phyloP scores from a whole-genome alignment of 106 monocot genomes.

The Dioscorea dumetorum region DNA sequence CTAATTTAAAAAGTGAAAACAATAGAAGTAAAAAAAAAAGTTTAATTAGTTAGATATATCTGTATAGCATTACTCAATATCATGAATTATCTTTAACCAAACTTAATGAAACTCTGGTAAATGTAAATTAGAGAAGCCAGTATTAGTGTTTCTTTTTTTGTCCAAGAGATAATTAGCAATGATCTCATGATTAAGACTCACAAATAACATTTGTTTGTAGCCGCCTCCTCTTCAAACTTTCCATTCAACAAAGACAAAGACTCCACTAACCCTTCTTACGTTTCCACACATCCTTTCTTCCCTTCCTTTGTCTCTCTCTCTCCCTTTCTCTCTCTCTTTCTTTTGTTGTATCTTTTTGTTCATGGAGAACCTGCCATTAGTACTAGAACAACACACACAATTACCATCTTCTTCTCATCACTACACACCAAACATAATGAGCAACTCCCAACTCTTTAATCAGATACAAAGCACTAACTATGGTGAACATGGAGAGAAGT shows the following conservation, averaged over 20 bases:
- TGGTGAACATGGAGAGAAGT: neutral
- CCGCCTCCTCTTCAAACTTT: neutral
- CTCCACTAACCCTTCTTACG: neutral
- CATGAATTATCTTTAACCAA: too few species aligned
- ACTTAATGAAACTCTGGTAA: too few species aligned
- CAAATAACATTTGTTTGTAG: neutral
- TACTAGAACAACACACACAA: slow-evolving; percentile 13
- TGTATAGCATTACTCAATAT: too few species aligned
- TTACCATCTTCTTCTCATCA: slow-evolving; percentile 22
- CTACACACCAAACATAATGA: neutral
- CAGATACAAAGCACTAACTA: neutral
- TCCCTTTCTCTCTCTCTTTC: neutral
- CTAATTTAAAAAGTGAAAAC: too few species aligned
- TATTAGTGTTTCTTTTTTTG: too few species aligned
- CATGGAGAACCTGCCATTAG: slow-evolving; percentile 25
- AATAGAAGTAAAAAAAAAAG: too few species aligned
- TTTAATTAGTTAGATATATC: too few species aligned
- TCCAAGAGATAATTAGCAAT: too few species aligned
- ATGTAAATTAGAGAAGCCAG: too few species aligned
- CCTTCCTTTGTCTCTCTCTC: too few species aligned
- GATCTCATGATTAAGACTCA: too few species aligned
- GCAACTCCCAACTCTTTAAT: slow-evolving; percentile 7
- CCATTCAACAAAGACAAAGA: slow-evolving; percentile 3
- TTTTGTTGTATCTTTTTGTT: neutral
- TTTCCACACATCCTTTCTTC: neutral